These are phyloP conservation scores for Goffeauzyma gilvescens DNA, from an alignment of 768 basidiomycete genomes.

Conservation along the genomic window DNA sequence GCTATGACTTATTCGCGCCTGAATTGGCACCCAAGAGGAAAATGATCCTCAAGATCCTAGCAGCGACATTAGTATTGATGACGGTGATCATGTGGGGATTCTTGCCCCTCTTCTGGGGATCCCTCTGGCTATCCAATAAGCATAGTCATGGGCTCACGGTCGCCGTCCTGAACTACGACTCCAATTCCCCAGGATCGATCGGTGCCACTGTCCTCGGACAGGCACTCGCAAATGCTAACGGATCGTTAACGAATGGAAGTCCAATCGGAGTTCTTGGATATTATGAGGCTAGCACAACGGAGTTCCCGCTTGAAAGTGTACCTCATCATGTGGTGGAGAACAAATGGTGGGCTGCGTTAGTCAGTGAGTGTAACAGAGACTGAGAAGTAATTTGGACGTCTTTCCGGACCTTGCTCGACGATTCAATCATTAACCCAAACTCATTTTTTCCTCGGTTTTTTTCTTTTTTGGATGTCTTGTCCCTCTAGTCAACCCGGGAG, in stretches of 20 bases:
- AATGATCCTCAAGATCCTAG: conserved; percentile 24
- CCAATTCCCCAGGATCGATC: conserved; percentile 1
- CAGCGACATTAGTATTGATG: conserved; percentile 22
- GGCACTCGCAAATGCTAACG: neutral
- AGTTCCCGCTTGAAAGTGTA: conserved; percentile 27
- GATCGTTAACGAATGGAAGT: conserved; percentile 8
- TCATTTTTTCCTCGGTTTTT: neutral
- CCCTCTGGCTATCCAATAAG: conserved; percentile 18
- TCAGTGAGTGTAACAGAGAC: no score
- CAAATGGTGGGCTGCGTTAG: conserved; percentile 35
- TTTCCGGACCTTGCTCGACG: no score
- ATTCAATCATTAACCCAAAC: no score
- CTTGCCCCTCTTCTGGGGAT: conserved; percentile 34
- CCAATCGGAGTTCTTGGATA: conserved; percentile 21
- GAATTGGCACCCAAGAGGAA: no score
- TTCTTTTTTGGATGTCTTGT: neutral
- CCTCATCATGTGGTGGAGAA: conserved; percentile 33
- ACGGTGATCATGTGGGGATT: conserved; percentile 34
- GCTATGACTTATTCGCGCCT: no score
- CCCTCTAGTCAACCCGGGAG: conserved; percentile 31
- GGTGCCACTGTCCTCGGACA: neutral
- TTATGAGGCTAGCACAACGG: conserved; percentile 14
- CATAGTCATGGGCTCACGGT: conserved; percentile 29
- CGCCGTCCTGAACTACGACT: conserved; percentile 36
- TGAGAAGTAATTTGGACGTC: no score